Base-by-base conservation (phyloP, 306 rosid genomes). In the Acmispon strigosus region DNA sequence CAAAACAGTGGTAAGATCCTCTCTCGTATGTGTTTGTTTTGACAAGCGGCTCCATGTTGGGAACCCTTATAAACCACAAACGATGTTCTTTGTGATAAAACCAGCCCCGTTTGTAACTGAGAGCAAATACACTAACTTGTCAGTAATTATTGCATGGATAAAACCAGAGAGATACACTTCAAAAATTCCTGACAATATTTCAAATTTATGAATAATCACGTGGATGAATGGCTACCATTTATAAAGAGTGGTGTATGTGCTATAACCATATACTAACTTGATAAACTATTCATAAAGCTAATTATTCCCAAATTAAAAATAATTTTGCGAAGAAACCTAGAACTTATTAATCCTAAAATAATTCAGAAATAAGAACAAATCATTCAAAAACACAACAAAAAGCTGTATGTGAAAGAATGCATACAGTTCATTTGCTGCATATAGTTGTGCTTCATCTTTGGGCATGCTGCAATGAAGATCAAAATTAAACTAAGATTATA, bases 361-460 rank as follows among this genome's bases (percentile, higher is more conserved):
- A 39, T 45, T 39, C 12, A 4, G 39, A 70, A 70, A 45, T 6
- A 70, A 15, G 56, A 8, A 44, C n/a, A 70, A 52, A 59, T 55
- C 19, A 61, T 15, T 27, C 22, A 16, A 48, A 32, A 10, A 39
- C 14, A 52, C 10, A 44, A 43, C 43, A 48, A 48, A 49, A 34
- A 41, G 16, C 34, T 56, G 58, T 47, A 48, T 37, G 42, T 14
- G 12, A 16, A n/a, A 2, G n/a, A 27, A 36, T 50, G 61, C 96
- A 62, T 91, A 91, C 97, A 89, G 96, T 78, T 91, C 97, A 77
- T 87, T 75, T 16, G 96, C 88, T 10, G 96, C 96, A 75, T 80
- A 83, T 75, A 87, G 45, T 71, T 91, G 97, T 16, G 93, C 93
- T 77, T 91, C 97, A 61, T 91, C 97, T 77, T 83, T 89, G 9